Base-by-base conservation (phyloP, 768 basidiomycete genomes). In the Naganishia antarctica region DNA sequence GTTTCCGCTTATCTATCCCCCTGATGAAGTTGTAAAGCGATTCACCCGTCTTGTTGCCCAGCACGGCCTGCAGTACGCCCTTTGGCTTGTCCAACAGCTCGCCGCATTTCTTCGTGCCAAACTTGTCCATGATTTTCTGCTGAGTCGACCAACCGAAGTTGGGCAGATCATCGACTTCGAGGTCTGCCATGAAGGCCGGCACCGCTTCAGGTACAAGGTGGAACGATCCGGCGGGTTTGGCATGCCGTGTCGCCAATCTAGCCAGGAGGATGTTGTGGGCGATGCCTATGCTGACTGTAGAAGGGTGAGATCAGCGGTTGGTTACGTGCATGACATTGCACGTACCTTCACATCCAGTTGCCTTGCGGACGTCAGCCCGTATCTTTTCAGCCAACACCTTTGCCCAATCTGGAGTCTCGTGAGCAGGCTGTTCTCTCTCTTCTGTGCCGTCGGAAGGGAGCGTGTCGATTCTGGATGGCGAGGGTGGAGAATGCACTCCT, bases 231-330 rank as follows among this genome's bases (percentile, higher is more conserved):
- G 87, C 92, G 0, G 96, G 96, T 73, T 99, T 99, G 5, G 96
- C 96, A 5, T 81, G 82, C 8, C 89, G 84, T 0, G 91, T 93
- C 2, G 96, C 96, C 7, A 99, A 81, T 18, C 92, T 88, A 0
- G 94, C 90, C 5, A 99, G 85, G 48, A 94, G 85, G 69, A 94
- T 88, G 78, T 97, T 99, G 67, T 90, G 84, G 0, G 90, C 83
- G 57, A 96, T 87, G 12, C 96, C 96, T 50, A 98, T 88, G 74
- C 90, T 92, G 6, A 91, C 92, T 93, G 59, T 6, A 2, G 6
- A 58, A 32, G 25, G 18, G 26, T 46, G 28, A 37, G 29, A 5
- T 65, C 32, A 62, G 34, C 2, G 61, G 21, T 45, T 18, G 1
- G 50, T 44, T 43, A 48, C 37, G 3, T 51, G 26, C 11, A 51